A percentile compares a stretch with the other conserved stretches of the same genome.
Evolutionary conservation across 106 monocot species (phyloP).

Genomic region (Dactylorhiza incarnata): DNA sequence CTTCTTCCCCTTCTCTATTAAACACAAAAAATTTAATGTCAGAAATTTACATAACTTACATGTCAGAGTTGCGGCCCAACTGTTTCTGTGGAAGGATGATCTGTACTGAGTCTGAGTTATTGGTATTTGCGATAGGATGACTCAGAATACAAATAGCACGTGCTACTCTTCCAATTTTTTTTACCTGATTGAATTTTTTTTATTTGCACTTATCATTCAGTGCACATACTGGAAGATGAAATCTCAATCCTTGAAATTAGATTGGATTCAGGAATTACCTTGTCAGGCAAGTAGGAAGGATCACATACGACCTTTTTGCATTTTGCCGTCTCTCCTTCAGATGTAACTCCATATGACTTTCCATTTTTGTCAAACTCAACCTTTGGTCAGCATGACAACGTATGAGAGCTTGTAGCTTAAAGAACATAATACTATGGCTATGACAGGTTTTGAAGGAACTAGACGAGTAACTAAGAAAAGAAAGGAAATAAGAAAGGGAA

Average conservation of each 20-base stretch:
- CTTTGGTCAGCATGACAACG: conserved; percentile 17
- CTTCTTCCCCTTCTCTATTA: background rate
- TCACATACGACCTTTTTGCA: conserved; percentile 84
- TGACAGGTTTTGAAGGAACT: background rate
- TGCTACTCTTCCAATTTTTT: conserved; percentile 74
- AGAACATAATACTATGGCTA: background rate
- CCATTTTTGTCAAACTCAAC: conserved; percentile 78
- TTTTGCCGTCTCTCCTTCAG: conserved; percentile 78
- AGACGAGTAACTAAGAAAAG: background rate
- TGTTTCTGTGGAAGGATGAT: conserved; percentile 89
- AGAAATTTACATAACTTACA: conserved; percentile 29
- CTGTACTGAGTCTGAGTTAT: conserved; percentile 74
- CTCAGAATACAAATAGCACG: conserved; percentile 86
- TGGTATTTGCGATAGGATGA: conserved; percentile 73
- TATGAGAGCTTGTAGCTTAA: background rate
- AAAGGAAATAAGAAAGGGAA: too few relatives aligned
- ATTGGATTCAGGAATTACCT: conserved; percentile 31
- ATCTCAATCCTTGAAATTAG: background rate
- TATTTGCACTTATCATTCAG: background rate
- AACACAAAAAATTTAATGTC: background rate
- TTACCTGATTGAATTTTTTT: conserved; percentile 40
- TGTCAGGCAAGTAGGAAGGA: conserved; percentile 71
- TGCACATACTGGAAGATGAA: background rate
- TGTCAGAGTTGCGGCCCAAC: conserved; percentile 69
- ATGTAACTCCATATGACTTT: conserved; percentile 67